Percentiles rank a stretch among this genome's conserved stretches.
These are phyloP conservation scores for Termitomyces sp. DNA, from an alignment of 768 basidiomycete genomes.

Conservation along the genomic window DNA sequence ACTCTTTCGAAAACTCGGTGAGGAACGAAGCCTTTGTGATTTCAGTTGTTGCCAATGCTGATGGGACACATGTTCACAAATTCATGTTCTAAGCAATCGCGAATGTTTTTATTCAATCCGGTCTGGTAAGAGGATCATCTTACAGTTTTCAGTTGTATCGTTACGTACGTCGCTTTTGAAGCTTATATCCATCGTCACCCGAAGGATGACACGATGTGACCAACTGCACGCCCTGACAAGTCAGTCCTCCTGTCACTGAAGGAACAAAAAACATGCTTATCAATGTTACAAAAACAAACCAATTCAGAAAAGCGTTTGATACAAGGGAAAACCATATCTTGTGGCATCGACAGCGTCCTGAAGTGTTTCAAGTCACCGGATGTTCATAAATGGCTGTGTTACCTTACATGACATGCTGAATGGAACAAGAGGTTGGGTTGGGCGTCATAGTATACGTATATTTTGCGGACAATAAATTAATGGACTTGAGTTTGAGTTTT, in stretches of 20 bases:
- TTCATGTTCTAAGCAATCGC: background rate
- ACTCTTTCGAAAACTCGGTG: constrained; percentile 15
- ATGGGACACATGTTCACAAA: constrained; percentile 12
- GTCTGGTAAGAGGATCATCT: no score
- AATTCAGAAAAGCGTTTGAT: constrained; percentile 9
- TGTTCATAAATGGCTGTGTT: background rate
- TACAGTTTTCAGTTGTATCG: no score
- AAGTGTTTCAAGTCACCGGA: background rate
- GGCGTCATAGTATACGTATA: background rate
- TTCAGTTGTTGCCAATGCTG: constrained; percentile 18
- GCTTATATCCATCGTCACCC: constrained; percentile 34
- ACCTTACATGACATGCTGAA: constrained; percentile 9
- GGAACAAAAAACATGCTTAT: no score
- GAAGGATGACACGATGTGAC: constrained; percentile 22
- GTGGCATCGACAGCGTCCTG: constrained; percentile 3
- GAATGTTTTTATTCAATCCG: background rate
- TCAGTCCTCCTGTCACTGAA: background rate
- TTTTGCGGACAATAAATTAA: constrained; percentile 1
- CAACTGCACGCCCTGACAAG: constrained; percentile 17
- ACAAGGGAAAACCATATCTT: constrained; percentile 18
- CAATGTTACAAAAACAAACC: constrained; percentile 9
- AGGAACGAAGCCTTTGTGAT: constrained; percentile 28
- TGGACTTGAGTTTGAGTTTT: background rate
- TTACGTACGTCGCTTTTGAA: background rate
- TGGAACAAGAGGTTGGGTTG: background rate